Conservation (phyloP, 2,329 filamentous ascomycete genomes). For the Colletotrichum spinosum region DNA sequence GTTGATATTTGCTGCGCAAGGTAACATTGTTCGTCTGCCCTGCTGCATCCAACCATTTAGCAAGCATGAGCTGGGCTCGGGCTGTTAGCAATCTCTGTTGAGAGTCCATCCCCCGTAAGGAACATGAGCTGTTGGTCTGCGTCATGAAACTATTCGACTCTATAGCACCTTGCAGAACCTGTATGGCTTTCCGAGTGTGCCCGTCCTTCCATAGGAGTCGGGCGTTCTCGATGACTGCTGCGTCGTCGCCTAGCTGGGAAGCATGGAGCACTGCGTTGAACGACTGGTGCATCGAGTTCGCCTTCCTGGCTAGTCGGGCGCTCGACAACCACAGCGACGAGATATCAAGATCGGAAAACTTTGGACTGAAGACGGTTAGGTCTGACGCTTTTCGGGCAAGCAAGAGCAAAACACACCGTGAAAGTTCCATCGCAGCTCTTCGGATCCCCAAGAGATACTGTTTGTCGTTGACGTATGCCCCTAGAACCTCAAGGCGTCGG, state of each 20-base stretch:
- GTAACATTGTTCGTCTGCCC: constrained; percentile 89
- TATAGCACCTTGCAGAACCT: constrained; percentile 89
- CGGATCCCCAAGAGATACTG: constrained; percentile 91
- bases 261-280: constrained; percentile 96
- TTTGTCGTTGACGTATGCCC: constrained; percentile 91
- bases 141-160: constrained; percentile 79
- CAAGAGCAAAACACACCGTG: constrained; percentile 61
- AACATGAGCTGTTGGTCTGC: constrained; percentile 53
- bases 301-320: constrained; percentile 87
- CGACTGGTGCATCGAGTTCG: constrained; percentile 84
- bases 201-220: constrained; percentile 93
- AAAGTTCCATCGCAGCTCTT: constrained; percentile 87
- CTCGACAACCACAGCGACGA: constrained; percentile 88
- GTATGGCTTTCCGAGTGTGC: constrained; percentile 94
- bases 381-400: too few relatives aligned
- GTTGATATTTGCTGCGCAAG: constrained; percentile 84
- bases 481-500: constrained; percentile 86
- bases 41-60: constrained; percentile 96
- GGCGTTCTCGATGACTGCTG: constrained; percentile 93
- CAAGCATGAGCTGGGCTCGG: constrained; percentile 86
- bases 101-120: constrained; percentile 54
- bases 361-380: constrained; percentile 51
- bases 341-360: constrained; percentile 78
- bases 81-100: constrained; percentile 74
- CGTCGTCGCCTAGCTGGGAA: constrained; percentile 83